These are phyloP conservation scores for Blastobotrys raffinosifermentans DNA, from an alignment of 1,139 yeast genomes.

Conservation along the genomic window DNA sequence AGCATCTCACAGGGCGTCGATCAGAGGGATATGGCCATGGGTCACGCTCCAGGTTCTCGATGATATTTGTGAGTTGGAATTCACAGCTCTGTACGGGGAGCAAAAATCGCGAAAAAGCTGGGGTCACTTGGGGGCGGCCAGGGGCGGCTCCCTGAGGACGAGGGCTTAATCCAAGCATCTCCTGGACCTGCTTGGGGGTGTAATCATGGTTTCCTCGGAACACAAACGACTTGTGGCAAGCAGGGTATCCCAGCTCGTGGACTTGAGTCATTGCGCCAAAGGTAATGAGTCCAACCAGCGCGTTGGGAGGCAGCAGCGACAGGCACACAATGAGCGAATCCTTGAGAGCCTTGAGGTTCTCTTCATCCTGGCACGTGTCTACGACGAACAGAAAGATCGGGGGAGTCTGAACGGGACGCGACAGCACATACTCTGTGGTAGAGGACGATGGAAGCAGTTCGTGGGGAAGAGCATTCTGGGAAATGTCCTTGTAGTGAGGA, in stretches of 20 bases:
- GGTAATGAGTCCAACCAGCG: slow-evolving; percentile 85
- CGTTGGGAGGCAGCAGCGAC: slow-evolving; percentile 85
- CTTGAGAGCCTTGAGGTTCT: slow-evolving; percentile 81
- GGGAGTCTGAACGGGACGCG: slow-evolving; percentile 83
- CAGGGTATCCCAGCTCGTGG: slow-evolving; percentile 79
- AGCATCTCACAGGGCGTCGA: slow-evolving; percentile 83
- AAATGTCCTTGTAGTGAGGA: slow-evolving; percentile 77
- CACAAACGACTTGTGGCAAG: slow-evolving; percentile 74
- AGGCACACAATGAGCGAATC: slow-evolving; percentile 80
- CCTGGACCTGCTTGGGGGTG: slow-evolving; percentile 65
- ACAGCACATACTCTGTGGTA: slow-evolving; percentile 87
- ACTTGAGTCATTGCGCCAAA: slow-evolving; percentile 94
- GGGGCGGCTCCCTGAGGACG: slow-evolving; percentile 30
- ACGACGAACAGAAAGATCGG: slow-evolving; percentile 91
- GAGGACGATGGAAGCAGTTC: slow-evolving; percentile 74
- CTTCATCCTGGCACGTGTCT: slow-evolving; percentile 93
- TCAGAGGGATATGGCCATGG: slow-evolving; percentile 92
- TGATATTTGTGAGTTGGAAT: slow-evolving; percentile 72
- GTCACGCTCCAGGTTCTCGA: slow-evolving; percentile 75
- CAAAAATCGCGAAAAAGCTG: slow-evolving; percentile 66
- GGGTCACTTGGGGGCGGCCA: slow-evolving; percentile 21
- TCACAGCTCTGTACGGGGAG: slow-evolving; percentile 84
- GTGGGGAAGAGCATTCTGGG: slow-evolving; percentile 78
- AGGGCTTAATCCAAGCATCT: slow-evolving; percentile 57
- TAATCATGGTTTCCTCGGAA: slow-evolving; percentile 93